Conservation (phyloP, 106 monocot species). For the Apostasia ramifera region DNA sequence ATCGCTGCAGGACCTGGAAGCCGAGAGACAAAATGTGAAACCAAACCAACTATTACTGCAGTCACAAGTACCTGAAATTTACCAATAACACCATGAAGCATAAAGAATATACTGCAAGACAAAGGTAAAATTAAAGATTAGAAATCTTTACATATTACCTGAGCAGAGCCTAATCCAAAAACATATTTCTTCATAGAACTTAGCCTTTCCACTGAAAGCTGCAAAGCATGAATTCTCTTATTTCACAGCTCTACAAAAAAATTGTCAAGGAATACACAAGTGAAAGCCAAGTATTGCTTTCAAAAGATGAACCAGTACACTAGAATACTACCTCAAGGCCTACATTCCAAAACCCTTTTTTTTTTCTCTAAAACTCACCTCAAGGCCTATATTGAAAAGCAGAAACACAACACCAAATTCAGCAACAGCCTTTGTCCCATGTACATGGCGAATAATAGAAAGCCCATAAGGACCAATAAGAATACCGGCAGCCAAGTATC, state of each 20-base stretch:
- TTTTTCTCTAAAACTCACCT: conserved; percentile 10
- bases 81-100: conserved; percentile 5
- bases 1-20: conserved; percentile 89
- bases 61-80: conserved; percentile 77
- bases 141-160: conserved; percentile 41
- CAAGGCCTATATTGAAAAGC: conserved; percentile 95
- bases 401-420: conserved; percentile 99
- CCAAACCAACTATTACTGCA: conserved; percentile 62
- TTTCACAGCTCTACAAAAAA: conserved; percentile 11
- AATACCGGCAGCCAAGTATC: conserved; percentile 69
- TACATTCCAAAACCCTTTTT: conserved; percentile 61
- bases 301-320: conserved; percentile 7
- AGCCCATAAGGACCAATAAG: conserved; percentile 95
- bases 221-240: conserved; percentile 14
- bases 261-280: not conserved
- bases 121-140: conserved; percentile 9
- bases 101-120: not conserved
- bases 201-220: conserved; percentile 98
- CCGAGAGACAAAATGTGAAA: conserved; percentile 46
- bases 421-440: conserved; percentile 97
- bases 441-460: conserved; percentile 79
- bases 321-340: conserved; percentile 77
- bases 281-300: conserved; percentile 15
- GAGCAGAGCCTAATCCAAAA: conserved; percentile 94
- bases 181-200: conserved; percentile 99